Evolutionary conservation across 2,329 filamentous ascomycete genomes (phyloP), one percentile per base, ranked within the genome.

Genomic region (Bertia moriformis): DNA sequence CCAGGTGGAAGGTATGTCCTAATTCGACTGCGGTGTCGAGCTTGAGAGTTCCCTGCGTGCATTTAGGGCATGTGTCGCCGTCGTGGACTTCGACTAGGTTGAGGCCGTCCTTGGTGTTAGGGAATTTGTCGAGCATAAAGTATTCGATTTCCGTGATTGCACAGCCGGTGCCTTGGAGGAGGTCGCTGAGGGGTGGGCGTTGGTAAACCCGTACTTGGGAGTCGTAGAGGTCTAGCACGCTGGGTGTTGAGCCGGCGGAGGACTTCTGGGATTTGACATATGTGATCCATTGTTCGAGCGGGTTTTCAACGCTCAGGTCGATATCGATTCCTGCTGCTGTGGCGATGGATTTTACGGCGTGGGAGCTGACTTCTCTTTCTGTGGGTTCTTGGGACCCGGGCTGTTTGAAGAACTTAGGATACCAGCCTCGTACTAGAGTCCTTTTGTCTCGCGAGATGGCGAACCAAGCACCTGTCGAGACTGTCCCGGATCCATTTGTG

Each of bases 1-100:
- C 88, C 1, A 98, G 76, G 55, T 93, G 79, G 60, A 98, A 98
- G 0, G 91, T 96, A 57, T 98, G 91, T 1, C 86, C 91, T 14
- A 96, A 69, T 59, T 98, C 91, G 38, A 96, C 79, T 4, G 87
- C 84, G 44, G 72, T 78, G 41, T 81, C 70, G 2, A 83, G 65
- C 33, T 65, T 66, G 17, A 96, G 63, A 2, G 56, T 62, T 0
- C 82, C 82, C 0, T 64, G 50, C 0, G 60, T 51, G 53, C 91
- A 98, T 29, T 68, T 65, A 0, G 83, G 75, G 49, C 91, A 98
- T 10, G 57, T 48, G 50, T 93, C 85, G 12, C 82, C 83, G 33
- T 76, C 59, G 37, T 63, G 63, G 14, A 81, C 71, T 42, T 72
- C 71, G 4, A 86, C 62, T 5, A 93, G 58, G 46, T 83, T 78